Evolutionary conservation across 495 filamentous ascomycete genomes (phyloP), one percentile per base, ranked within the genome.

Genomic region (Pseudotulostoma volvatum): DNA sequence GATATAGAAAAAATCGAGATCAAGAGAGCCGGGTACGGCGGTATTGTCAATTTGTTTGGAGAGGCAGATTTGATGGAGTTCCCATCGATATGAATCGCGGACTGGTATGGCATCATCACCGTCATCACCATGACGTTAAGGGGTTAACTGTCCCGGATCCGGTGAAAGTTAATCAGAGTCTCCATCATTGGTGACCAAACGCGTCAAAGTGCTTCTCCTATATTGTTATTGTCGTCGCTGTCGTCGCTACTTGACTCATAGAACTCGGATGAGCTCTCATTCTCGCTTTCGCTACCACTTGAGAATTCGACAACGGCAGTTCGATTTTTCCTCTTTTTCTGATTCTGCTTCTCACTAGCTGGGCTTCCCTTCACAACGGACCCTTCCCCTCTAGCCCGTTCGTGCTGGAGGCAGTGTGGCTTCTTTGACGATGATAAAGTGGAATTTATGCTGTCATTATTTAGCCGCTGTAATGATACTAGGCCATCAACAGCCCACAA

Each of bases 271-370:
- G n/a, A n/a, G n/a, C n/a, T n/a, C n/a, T n/a, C n/a, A 36, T 50
- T 53, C 11, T 54, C 55, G 34, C 56, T 63, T 19, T 61, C 61
- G 36, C 61, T 66, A 50, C 61, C 64, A 42, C 62, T 65, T 11
- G 62, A 66, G 30, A 63, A 63, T 37, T 63, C 60, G n/a, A 67
- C 45, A 40, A 66, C 36, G 31, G 50, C 57, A 34, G 59, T 68
- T 41, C 63, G 47, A 38, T 76, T 76, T 48, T 71, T 67, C 47
- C 73, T 64, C 57, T 75, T 76, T 46, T 68, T 68, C 52, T 67
- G 68, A 15, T 49, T 43, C 21, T 57, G 54, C 45, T 63, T 59
- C 18, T 30, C 18, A 28, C 21, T 11, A 5, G 8, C 16, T 4
- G 20, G 7, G 9, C 20, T 15, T 35, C 31, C 41, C 14, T 31